Evolutionary conservation across 1,139 yeast species (phyloP), one percentile per base, ranked within the genome.

Genomic region (Magnusiomyces tetraspermus): DNA sequence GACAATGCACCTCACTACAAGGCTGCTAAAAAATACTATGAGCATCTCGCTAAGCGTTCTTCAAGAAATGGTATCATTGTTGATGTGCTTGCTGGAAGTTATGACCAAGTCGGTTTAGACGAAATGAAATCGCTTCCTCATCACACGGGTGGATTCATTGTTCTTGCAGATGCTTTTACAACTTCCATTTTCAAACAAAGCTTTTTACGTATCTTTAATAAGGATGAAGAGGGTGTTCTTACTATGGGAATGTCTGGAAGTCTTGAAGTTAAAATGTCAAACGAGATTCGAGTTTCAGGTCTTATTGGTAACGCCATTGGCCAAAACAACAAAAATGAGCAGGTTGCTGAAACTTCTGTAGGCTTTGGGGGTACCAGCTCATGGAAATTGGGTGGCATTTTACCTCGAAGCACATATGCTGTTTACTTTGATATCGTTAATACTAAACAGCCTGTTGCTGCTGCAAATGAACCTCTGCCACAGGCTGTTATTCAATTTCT

Each of bases 171-270:
- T 75, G 94, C 97, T 6, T 94, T 94, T 73, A 89, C 96, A 45
- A 92, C 98, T 6, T 85, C 97, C 3, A 92, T 92, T 62, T 92
- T 92, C 76, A 89, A 90, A 70, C 97, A 92, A 73, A 85, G 96
- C 13, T 85, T 88, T 70, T 79, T 88, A 65, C 82, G 96, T 66
- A 76, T 90, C 61, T 92, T 89, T 73, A 77, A 80, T 64, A 87
- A 85, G 69, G 97, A 92, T 67, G 83, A 63, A 61, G 51, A 79
- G 84, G 86, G 96, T 89, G 37, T 85, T 85, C 75, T 68, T 15
- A 28, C 48, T 10, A 63, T 85, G 87, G 96, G 94, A 41, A 86
- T 86, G 76, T 67, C 68, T 51, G 72, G 72, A 8, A 78, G 83
- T 45, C 73, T 92, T 66, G 94, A 90, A 62, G 87, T 94, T 51